These are phyloP conservation scores for Aspergillus campestris DNA, from an alignment of 495 filamentous ascomycete genomes.

Conservation along the genomic window DNA sequence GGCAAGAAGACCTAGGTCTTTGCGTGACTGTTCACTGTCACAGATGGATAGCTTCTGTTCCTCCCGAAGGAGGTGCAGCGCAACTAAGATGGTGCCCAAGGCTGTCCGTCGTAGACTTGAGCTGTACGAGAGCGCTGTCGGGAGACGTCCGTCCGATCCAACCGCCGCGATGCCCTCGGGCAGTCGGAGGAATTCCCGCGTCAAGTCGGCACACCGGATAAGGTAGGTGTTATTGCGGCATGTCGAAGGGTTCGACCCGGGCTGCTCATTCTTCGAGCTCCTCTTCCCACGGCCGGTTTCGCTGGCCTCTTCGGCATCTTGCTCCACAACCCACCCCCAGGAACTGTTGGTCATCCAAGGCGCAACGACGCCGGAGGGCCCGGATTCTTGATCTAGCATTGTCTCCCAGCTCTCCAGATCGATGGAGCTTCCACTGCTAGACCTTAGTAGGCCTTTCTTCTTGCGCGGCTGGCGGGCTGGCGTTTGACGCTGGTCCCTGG, in stretches of 20 bases:
- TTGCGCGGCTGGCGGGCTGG: constrained; percentile 34
- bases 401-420: constrained; percentile 53
- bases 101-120: constrained; percentile 48
- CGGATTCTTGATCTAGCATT: constrained; percentile 49
- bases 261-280: constrained; percentile 15
- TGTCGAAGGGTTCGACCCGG: constrained; percentile 26
- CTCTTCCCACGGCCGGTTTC: constrained; percentile 14
- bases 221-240: constrained; percentile 40
- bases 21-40: constrained; percentile 44
- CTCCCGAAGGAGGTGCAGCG: constrained; percentile 76
- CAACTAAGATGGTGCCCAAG: constrained; percentile 61
- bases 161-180: constrained; percentile 40
- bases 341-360: constrained; percentile 58
- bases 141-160: constrained; percentile 50
- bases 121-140: constrained; percentile 47
- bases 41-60: constrained; percentile 77
- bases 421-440: constrained; percentile 49
- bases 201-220: constrained; percentile 32
- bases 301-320: constrained; percentile 37
- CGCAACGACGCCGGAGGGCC: constrained; percentile 47
- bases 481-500: constrained; percentile 21
- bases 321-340: constrained; percentile 69
- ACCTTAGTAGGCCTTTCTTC: constrained; percentile 47
- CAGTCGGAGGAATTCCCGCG: constrained; percentile 52
- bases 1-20: constrained; percentile 47